Base-by-base conservation (phyloP, 805 yeast genomes). In the Kluyveromyces lactis region DNA sequence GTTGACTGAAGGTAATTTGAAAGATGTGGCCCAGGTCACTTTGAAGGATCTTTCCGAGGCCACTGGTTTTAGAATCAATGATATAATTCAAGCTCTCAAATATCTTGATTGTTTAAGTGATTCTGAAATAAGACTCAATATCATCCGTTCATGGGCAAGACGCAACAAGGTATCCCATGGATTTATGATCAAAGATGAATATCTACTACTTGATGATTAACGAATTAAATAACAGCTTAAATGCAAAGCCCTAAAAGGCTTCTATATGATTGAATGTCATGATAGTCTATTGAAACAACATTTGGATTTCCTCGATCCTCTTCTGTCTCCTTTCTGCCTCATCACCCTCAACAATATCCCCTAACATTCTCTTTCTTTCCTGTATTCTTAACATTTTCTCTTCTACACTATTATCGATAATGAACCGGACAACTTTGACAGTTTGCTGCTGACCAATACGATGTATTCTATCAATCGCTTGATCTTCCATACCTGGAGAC, bases 401-500 rank as follows among this genome's bases (percentile, higher is more conserved):
- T 56, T 89, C 97, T 17, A 89, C 84, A 43, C 90, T 78, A 34
- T 78, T 77, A 48, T 80, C 80, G 62, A 89, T 78, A 32, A 89
- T 86, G 52, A 89, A 89, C 42, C 97, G 63, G 2, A 76, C 67
- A 23, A 89, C 87, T 45, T 73, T 75, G 11, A 90, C 97, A 31
- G 70, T 71, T 18, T 69, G 73, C 9, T 66, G 65, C 55, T 89
- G 97, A 0, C 97, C 97, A 54, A 90, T 84, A 49, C 97, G 72
- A 55, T 89, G 96, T 13, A 90, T 73, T 51, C 97, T 66, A 61
- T 87, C 95, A 43, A 87, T 84, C 0, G 95, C 95, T 58, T 86
- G 96, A 37, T 84, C 86, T 52, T 86, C 95, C 39, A 81, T 77
- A 36, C 95, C 85, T 33, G 86, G 94, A 23, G 92, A 84, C 97